Evolutionary conservation across 2,329 filamentous ascomycete genomes (phyloP).

Genomic region (Phoma herbarum): DNA sequence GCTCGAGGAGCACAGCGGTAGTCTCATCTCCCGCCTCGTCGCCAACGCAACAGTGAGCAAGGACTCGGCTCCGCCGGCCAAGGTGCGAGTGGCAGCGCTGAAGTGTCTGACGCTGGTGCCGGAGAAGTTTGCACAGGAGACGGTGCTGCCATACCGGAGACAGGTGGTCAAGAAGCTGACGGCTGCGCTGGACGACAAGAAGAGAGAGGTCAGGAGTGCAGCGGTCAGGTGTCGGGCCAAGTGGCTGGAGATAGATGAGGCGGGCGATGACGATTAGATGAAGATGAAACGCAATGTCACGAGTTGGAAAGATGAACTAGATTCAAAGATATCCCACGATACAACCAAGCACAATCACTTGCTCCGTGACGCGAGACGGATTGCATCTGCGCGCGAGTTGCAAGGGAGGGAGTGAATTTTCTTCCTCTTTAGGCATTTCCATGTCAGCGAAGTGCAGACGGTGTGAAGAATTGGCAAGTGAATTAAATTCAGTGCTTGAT

Average conservation of each 20-base stretch:
- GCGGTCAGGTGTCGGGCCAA: slow-evolving; percentile 68
- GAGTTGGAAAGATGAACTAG: slow-evolving; percentile 8
- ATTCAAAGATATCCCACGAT: slow-evolving; percentile 17
- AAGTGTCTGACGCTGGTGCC: slow-evolving; percentile 60
- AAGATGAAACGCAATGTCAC: not conserved
- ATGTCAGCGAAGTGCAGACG: too few relatives aligned
- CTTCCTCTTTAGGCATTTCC: too few relatives aligned
- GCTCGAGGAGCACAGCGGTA: slow-evolving; percentile 65
- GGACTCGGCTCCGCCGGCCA: slow-evolving; percentile 39
- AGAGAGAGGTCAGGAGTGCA: slow-evolving; percentile 68
- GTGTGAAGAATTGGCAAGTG: too few relatives aligned
- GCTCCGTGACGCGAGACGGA: not conserved
- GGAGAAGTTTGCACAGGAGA: slow-evolving; percentile 58
- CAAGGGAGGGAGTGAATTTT: too few relatives aligned
- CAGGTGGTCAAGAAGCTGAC: slow-evolving; percentile 66
- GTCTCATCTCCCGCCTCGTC: slow-evolving; percentile 65
- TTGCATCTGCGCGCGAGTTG: too few relatives aligned
- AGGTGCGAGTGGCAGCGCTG: slow-evolving; percentile 59
- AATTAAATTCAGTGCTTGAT: not conserved
- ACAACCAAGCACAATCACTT: slow-evolving; percentile 7
- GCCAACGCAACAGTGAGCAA: slow-evolving; percentile 49
- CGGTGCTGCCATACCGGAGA: slow-evolving; percentile 65
- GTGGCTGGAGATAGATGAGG: slow-evolving; percentile 68
- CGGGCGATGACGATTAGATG: slow-evolving; percentile 60
- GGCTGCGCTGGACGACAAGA: slow-evolving; percentile 67